Evolutionary conservation across 306 rosid species (phyloP), one percentile per base, ranked within the genome.

Genomic region (Benincasa hispida): DNA sequence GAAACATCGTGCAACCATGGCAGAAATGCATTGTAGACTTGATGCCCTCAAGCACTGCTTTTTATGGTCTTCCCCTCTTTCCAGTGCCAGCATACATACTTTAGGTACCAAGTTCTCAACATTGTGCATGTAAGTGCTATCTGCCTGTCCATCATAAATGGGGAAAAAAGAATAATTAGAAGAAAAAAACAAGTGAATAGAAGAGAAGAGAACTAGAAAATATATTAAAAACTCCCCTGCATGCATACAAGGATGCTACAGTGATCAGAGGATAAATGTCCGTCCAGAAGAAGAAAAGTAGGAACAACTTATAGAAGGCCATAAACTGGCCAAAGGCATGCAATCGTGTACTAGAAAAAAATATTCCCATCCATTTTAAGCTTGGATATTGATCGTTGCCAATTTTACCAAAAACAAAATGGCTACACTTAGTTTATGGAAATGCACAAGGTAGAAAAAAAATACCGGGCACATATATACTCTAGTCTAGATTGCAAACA

Each of bases 1-100:
- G 37, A 65, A 78, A 51, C 75, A 78, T 42, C 14, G 48, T 41
- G 32, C 56, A 89, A 92, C 99, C 99, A 95, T 90, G 79, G 99
- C 99, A 28, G 98, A 88, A 78, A 95, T 90, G 88, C 99, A 95
- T 78, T 95, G 99, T 91, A 95, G 88, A 83, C 98, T 89, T 74
- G 96, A 87, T 37, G 98, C 98, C 83, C 93, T 89, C 89, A 95
- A 81, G 84, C 87, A 81, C 79, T 68, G 63, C 73, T 78, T 89
- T 82, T 87, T 87, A 18, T 27, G 79, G 15, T 88, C 86, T 51
- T 89, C 97, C 63, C 92, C 92, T 14, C 66, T 82, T 80, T 86
- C 96, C 57, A 70, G 77, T 48, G 91, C 88, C 78, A 92, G 87
- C 81, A 65, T 70, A 74, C 96, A 92, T 68, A 92, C 93, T 90